phyloP scores from a whole-genome alignment of 345 rosid species.

The Erodium maritimum region DNA sequence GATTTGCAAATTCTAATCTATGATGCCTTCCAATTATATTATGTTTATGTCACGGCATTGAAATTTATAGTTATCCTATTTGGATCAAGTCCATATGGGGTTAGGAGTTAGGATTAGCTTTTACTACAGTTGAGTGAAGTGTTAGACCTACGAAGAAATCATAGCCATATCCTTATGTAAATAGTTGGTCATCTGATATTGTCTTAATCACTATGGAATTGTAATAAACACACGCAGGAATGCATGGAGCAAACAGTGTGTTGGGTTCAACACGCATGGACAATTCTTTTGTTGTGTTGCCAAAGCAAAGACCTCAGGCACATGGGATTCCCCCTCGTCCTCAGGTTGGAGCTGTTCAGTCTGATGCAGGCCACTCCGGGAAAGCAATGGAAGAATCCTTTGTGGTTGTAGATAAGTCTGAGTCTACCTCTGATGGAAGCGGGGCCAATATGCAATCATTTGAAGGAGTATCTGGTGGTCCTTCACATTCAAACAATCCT shows the following conservation, averaged over 20 bases:
- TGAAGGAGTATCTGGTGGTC: constrained; percentile 54
- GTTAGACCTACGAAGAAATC: too few relatives aligned
- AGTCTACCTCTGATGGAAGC: constrained; percentile 62
- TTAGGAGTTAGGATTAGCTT: background rate
- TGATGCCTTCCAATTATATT: too few relatives aligned
- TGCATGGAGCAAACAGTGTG: constrained; percentile 69
- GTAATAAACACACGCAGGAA: constrained; percentile 31
- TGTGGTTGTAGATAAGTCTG: constrained; percentile 80
- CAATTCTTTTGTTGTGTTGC: constrained; percentile 83
- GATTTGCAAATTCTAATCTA: too few relatives aligned
- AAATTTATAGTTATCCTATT: too few relatives aligned
- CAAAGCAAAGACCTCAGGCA: constrained; percentile 48
- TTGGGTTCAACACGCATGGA: constrained; percentile 78
- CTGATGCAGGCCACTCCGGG: constrained; percentile 47
- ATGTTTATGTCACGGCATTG: too few relatives aligned
- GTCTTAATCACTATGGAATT: background rate
- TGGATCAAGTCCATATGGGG: background rate
- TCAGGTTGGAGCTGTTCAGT: constrained; percentile 35
- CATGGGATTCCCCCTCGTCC: constrained; percentile 71
- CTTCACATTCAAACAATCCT: constrained; percentile 52
- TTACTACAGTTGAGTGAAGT: background rate
- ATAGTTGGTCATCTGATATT: background rate
- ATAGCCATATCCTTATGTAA: background rate
- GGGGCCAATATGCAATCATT: constrained; percentile 32
- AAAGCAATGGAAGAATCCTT: constrained; percentile 94